phyloP scores from a whole-genome alignment of 495 filamentous ascomycete genomes.

The Daldinia childiae region DNA sequence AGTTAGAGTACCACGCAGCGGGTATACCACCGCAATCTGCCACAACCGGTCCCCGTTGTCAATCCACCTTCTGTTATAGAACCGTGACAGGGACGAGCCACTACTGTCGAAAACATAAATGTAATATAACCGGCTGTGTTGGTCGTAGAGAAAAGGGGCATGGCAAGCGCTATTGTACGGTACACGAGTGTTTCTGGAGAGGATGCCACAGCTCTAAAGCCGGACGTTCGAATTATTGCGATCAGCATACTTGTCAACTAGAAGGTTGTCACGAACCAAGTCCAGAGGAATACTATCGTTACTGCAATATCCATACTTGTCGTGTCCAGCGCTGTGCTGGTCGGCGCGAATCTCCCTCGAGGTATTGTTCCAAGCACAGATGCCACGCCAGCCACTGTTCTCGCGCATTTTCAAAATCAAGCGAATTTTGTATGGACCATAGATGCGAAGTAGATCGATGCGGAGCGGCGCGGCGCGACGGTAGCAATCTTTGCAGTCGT shows the following conservation, averaged over 20 bases:
- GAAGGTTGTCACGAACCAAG: constrained; percentile 29
- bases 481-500: constrained; percentile 17
- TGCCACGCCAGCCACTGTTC: constrained; percentile 14
- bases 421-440: constrained; percentile 31
- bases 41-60: constrained; percentile 24
- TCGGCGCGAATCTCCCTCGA: constrained; percentile 18
- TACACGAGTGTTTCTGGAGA: constrained; percentile 34
- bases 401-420: constrained; percentile 12
- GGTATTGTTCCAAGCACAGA: constrained; percentile 31
- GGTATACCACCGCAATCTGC: background rate
- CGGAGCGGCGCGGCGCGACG: constrained; percentile 10
- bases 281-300: constrained; percentile 29
- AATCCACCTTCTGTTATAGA: constrained; percentile 36
- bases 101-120: constrained; percentile 39
- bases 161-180: constrained; percentile 19
- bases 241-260: constrained; percentile 22
- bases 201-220: constrained; percentile 22
- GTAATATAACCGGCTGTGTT: constrained; percentile 16
- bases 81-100: constrained; percentile 1
- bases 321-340: constrained; percentile 22
- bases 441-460: constrained; percentile 35
- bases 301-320: constrained; percentile 33
- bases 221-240: constrained; percentile 20
- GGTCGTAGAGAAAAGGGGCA: constrained; percentile 32
- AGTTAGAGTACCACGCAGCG: background rate